Evolutionary conservation across 73 alveolate species (phyloP).

Genomic region (Paramecium pentaurelia): DNA sequence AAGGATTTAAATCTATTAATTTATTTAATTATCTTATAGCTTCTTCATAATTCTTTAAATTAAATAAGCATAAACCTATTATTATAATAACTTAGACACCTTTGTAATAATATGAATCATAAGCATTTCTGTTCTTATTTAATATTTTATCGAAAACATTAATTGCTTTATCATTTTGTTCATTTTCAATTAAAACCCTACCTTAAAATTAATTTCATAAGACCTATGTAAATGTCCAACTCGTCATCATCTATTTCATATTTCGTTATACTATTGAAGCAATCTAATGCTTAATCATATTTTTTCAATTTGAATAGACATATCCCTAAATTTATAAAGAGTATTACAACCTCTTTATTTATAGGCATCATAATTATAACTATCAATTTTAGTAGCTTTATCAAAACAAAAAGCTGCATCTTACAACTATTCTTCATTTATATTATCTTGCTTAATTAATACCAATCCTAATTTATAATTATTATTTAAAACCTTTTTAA

Average conservation of each 20-base stretch:
- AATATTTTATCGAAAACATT: not conserved
- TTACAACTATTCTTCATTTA: not conserved
- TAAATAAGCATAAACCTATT: not conserved
- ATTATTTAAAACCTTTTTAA: not conserved
- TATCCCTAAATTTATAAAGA: not conserved
- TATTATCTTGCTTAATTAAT: not conserved
- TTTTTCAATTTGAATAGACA: not conserved
- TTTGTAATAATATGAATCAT: not conserved
- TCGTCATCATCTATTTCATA: not conserved
- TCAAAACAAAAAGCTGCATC: not conserved
- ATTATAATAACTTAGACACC: not conserved
- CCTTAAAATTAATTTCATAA: not conserved
- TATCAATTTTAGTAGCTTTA: not conserved
- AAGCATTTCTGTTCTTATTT: no score
- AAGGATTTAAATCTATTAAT: not conserved
- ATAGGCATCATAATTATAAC: not conserved
- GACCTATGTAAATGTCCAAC: not conserved
- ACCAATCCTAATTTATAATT: not conserved
- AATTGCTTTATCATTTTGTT: not conserved
- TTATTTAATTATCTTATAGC: not conserved
- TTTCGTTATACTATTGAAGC: no score
- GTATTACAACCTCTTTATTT: not conserved
- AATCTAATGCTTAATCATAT: not conserved
- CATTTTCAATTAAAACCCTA: no score
- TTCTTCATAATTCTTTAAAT: not conserved